phyloP scores from a whole-genome alignment of 495 filamentous ascomycete genomes.

The Trichodelitschia bisporula region DNA sequence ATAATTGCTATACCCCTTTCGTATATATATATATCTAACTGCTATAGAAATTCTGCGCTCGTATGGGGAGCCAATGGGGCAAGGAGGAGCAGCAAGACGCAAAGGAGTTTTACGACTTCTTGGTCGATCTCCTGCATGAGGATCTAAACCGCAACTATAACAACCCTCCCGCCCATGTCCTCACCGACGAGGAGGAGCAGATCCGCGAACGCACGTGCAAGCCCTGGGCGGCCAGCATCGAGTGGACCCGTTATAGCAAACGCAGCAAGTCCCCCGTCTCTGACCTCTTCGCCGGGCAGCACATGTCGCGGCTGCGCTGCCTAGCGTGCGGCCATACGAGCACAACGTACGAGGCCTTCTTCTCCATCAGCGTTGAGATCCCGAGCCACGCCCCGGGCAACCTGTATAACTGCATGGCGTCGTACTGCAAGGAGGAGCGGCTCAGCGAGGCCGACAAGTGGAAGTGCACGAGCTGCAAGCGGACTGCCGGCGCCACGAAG shows the following conservation, averaged over 20 bases:
- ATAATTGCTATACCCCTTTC: too few relatives aligned
- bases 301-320: conserved; percentile 37
- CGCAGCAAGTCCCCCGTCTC: conserved; percentile 41
- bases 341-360: conserved; percentile 51
- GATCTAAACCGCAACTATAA: conserved; percentile 48
- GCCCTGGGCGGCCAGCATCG: conserved; percentile 30
- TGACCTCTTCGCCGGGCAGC: conserved; percentile 46
- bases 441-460: conserved; percentile 42
- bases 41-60: conserved; percentile 25
- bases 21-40: too few relatives aligned
- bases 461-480: conserved; percentile 48
- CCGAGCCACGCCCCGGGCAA: conserved; percentile 25
- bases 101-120: conserved; percentile 51
- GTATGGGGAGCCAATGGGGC: conserved; percentile 31
- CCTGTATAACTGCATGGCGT: conserved; percentile 37
- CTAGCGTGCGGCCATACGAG: conserved; percentile 37
- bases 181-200: conserved; percentile 37
- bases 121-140: conserved; percentile 47
- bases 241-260: conserved; percentile 47
- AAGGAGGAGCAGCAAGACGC: conserved; percentile 51
- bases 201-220: conserved; percentile 36
- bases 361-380: conserved; percentile 42
- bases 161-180: conserved; percentile 26
- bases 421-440: conserved; percentile 43
- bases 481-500: conserved; percentile 41